phyloP scores from a whole-genome alignment of 495 filamentous ascomycete species.

The Penicillium mononematosum region DNA sequence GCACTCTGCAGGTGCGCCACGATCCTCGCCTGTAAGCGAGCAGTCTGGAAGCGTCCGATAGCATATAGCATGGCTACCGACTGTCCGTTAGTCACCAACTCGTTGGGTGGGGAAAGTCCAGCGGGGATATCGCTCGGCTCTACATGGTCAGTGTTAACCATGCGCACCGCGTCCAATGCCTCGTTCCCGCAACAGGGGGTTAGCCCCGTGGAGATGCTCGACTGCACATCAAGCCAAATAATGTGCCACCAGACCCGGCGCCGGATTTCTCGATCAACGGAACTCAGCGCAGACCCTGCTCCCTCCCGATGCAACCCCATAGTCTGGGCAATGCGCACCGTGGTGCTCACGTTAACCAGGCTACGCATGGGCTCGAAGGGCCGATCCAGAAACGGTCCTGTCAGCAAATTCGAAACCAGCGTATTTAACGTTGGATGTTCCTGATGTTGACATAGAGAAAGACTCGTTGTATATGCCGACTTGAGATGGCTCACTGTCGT shows the following conservation, averaged over 20 bases:
- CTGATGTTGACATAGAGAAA: not conserved
- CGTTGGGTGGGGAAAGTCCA: not conserved
- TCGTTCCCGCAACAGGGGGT: not conserved
- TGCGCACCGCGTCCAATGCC: not conserved
- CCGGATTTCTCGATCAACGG: not conserved
- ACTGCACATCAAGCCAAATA: not conserved
- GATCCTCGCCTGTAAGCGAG: not conserved
- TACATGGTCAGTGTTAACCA: not conserved
- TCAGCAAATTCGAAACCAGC: not conserved
- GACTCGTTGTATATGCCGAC: not conserved
- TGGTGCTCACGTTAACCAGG: not conserved
- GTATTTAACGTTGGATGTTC: not conserved
- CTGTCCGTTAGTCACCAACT: not conserved
- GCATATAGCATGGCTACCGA: not conserved
- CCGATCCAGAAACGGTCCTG: not conserved
- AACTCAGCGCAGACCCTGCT: not conserved
- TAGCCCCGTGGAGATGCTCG: not conserved
- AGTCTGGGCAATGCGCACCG: not conserved
- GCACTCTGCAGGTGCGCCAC: not conserved
- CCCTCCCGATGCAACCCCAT: not conserved
- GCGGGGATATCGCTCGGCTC: not conserved
- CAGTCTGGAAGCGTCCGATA: not conserved
- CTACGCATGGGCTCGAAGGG: not conserved
- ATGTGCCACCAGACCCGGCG: not conserved
- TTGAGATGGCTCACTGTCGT: not conserved